A percentile compares a stretch with the other conserved stretches of the same genome.
Evolutionary conservation across 2,329 filamentous ascomycete genomes (phyloP).

Genomic region (Annulohypoxylon truncatum): DNA sequence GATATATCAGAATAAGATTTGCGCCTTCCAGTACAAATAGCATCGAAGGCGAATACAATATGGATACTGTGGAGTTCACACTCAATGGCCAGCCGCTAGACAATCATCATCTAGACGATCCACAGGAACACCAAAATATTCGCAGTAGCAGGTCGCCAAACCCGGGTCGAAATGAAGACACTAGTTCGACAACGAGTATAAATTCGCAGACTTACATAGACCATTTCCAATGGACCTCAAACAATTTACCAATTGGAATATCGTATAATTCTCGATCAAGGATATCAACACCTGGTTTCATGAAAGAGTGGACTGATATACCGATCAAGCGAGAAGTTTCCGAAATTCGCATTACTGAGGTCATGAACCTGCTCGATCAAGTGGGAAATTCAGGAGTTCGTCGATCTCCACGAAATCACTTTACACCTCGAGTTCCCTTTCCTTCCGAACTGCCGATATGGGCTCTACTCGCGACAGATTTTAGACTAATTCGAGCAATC

Average conservation of each 20-base stretch:
- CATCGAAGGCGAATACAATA: not conserved
- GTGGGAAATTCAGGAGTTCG: not conserved
- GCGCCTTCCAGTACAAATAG: not conserved
- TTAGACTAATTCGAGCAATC: slow-evolving; percentile 4
- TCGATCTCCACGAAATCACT: not conserved
- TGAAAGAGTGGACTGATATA: slow-evolving; percentile 12
- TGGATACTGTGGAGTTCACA: not conserved
- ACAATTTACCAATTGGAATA: slow-evolving; percentile 19
- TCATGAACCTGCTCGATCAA: not conserved
- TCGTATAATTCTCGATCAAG: not conserved
- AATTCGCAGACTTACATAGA: not conserved
- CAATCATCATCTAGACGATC: not conserved
- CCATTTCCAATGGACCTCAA: slow-evolving; percentile 6
- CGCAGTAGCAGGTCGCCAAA: not conserved
- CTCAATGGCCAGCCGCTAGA: not conserved
- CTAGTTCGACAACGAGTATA: not conserved
- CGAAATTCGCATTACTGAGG: not conserved
- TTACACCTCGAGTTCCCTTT: slow-evolving; percentile 14
- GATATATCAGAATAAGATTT: not conserved
- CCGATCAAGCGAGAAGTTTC: not conserved
- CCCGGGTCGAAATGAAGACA: not conserved
- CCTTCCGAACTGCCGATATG: slow-evolving; percentile 2
- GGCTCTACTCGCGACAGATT: slow-evolving; percentile 28
- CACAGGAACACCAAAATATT: no score
- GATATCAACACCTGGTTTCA: slow-evolving; percentile 9